phyloP scores from a whole-genome alignment of 768 basidiomycete species.

The Melanogaster broomeanus region DNA sequence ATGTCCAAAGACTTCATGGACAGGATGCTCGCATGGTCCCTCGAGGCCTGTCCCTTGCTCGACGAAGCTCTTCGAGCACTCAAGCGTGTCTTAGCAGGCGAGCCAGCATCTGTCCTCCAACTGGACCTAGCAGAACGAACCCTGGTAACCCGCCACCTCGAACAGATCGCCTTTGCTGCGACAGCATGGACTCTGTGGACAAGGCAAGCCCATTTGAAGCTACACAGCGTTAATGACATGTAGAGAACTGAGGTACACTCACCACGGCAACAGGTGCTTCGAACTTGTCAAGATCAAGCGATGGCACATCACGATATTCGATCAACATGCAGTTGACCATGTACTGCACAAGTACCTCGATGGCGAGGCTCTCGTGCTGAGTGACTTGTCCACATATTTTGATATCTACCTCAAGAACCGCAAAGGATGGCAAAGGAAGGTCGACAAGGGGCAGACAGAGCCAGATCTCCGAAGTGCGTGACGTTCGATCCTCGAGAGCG shows the following conservation, averaged over 20 bases:
- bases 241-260: too few species aligned
- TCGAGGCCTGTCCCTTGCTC: too few species aligned
- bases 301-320: slow-evolving; percentile 18
- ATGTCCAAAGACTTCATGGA: too few species aligned
- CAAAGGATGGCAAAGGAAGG: too few species aligned
- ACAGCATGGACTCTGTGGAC: background rate
- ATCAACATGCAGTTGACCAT: background rate
- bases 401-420: slow-evolving; percentile 12
- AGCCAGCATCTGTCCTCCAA: too few species aligned
- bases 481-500: background rate
- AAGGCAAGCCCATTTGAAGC: background rate
- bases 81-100: too few species aligned
- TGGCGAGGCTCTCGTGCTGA: background rate
- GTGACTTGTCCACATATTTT: slow-evolving; percentile 18
- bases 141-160: background rate
- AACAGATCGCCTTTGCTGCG: background rate
- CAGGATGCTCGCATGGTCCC: too few species aligned
- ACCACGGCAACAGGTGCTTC: slow-evolving; percentile 30
- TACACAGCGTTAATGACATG: too few species aligned
- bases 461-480: slow-evolving; percentile 13
- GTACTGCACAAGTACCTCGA: background rate
- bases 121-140: background rate
- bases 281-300: slow-evolving; percentile 27
- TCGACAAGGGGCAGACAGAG: slow-evolving; percentile 25
- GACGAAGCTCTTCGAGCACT: too few species aligned